A percentile compares a stretch with the other conserved stretches of the same genome.
Conservation (phyloP, 768 basidiomycete genomes). For the Kwoniella heveanensis region DNA sequence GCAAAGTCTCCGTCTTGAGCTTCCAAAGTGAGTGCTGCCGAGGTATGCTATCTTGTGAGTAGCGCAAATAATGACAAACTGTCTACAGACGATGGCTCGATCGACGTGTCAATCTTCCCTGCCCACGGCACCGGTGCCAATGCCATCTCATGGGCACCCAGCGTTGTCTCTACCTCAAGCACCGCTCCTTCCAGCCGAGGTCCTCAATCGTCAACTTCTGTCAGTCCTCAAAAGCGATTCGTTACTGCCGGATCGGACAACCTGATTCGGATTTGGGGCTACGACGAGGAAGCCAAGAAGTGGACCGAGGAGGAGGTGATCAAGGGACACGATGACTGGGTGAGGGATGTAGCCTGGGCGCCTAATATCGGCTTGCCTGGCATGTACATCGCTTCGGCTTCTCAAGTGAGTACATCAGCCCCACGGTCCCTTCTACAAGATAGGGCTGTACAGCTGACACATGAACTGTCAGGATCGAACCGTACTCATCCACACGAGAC, state of each 20-base stretch:
- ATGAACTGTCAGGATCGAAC: constrained; percentile 49
- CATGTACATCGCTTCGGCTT: constrained; percentile 93
- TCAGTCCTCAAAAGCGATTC: constrained; percentile 80
- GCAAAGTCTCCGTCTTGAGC: constrained; percentile 90
- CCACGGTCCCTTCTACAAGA: constrained; percentile 57
- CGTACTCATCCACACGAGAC: constrained; percentile 55
- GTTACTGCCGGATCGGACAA: constrained; percentile 96
- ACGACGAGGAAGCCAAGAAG: constrained; percentile 78
- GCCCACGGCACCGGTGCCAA: constrained; percentile 97
- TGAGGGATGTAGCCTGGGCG: constrained; percentile 98
- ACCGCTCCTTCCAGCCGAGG: constrained; percentile 46
- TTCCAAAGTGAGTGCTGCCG: constrained; percentile 86
- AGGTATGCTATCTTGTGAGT: no score
- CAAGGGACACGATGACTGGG: constrained; percentile 95
- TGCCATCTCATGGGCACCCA: constrained; percentile 96
- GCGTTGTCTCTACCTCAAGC: constrained; percentile 60
- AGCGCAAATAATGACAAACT: no score
- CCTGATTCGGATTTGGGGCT: constrained; percentile 90
- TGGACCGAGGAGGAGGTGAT: constrained; percentile 90
- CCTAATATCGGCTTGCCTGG: constrained; percentile 93
- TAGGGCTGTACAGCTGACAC: no score
- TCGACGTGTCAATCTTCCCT: constrained; percentile 91
- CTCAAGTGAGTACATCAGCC: constrained; percentile 64
- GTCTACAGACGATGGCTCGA: constrained; percentile 98
- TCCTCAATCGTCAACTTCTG: constrained; percentile 27